Conservation (phyloP, 495 filamentous ascomycete genomes). For the Cercophora samala region DNA sequence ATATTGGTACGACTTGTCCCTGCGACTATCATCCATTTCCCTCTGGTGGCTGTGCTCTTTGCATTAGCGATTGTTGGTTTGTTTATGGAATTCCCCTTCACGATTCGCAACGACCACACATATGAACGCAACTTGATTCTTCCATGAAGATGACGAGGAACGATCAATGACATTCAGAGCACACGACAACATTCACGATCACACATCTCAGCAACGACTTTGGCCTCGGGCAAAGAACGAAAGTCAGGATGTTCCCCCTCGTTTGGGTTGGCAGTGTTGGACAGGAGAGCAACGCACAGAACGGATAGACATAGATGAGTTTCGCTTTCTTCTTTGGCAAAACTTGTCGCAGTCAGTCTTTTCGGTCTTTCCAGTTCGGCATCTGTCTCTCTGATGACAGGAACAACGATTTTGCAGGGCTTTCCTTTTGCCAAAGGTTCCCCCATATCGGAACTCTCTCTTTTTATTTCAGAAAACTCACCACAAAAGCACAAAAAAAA, state of each 20-base stretch:
- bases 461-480: neutral
- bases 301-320: neutral
- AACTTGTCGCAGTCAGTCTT: neutral
- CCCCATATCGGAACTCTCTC: neutral
- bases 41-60: neutral
- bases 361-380: neutral
- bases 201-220: neutral
- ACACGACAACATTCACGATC: neutral
- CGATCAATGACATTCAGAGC: neutral
- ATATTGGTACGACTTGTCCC: neutral
- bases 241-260: neutral
- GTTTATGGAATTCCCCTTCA: neutral
- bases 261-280: neutral
- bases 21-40: neutral
- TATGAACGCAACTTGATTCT: neutral
- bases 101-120: neutral
- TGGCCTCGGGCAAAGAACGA: neutral
- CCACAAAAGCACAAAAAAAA: neutral
- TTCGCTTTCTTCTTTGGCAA: neutral
- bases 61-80: conserved; percentile 4
- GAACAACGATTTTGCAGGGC: neutral
- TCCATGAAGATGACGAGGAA: neutral
- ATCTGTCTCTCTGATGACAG: neutral
- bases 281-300: neutral
- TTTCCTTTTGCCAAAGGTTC: neutral